Evolutionary conservation across 2,329 filamentous ascomycete species (phyloP).

Genomic region (Cordyceps militaris): DNA sequence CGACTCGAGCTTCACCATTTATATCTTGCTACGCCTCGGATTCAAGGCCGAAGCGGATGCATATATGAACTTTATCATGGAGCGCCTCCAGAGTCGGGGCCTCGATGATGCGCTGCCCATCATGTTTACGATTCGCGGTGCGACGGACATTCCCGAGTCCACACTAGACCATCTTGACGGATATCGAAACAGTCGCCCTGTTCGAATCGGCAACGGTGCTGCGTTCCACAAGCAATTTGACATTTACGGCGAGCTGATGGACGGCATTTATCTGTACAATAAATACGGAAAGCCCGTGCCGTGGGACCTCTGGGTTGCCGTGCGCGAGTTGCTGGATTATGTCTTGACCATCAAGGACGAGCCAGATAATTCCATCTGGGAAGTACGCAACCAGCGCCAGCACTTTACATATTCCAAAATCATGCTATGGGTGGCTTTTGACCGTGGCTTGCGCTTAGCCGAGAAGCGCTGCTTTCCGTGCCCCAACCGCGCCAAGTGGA

Average conservation of each 20-base stretch:
- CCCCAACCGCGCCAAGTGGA: slow-evolving; percentile 60
- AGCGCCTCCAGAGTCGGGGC: slow-evolving; percentile 54
- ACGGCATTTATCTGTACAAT: slow-evolving; percentile 71
- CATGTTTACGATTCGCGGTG: slow-evolving; percentile 74
- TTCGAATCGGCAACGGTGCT: slow-evolving; percentile 71
- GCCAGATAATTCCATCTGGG: slow-evolving; percentile 79
- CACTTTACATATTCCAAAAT: slow-evolving; percentile 77
- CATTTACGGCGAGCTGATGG: slow-evolving; percentile 73
- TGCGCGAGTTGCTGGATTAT: slow-evolving; percentile 63
- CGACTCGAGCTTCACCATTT: slow-evolving; percentile 71
- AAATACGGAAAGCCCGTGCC: slow-evolving; percentile 71
- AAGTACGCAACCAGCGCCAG: slow-evolving; percentile 68
- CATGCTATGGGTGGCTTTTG: slow-evolving; percentile 77
- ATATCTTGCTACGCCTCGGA: slow-evolving; percentile 68
- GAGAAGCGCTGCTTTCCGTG: slow-evolving; percentile 73
- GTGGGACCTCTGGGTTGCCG: slow-evolving; percentile 68
- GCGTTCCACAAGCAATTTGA: slow-evolving; percentile 72
- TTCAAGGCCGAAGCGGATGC: slow-evolving; percentile 70
- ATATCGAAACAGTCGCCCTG: slow-evolving; percentile 62
- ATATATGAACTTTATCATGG: slow-evolving; percentile 72
- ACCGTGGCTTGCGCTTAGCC: slow-evolving; percentile 64
- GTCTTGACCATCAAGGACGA: slow-evolving; percentile 60
- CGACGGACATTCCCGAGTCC: slow-evolving; percentile 64
- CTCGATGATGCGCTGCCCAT: slow-evolving; percentile 61
- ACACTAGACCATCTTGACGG: slow-evolving; percentile 66